phyloP scores from a whole-genome alignment of 192 early-diverging fungal genomes.

The Coemansia umbellata region DNA sequence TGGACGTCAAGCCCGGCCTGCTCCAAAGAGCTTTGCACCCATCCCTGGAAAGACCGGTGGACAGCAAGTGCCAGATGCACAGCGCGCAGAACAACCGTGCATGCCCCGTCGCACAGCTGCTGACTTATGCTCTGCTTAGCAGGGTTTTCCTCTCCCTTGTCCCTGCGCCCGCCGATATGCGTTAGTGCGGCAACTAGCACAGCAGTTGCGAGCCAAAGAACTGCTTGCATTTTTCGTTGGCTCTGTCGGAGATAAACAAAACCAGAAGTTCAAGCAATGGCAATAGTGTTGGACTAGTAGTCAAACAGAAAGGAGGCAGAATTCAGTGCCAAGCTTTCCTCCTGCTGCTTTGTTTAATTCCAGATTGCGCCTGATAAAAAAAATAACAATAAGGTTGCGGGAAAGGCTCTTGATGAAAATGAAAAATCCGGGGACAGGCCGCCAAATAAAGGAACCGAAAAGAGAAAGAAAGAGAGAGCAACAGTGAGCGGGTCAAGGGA shows the following conservation, averaged over 20 bases:
- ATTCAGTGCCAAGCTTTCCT: too few relatives aligned
- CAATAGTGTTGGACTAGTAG: not conserved
- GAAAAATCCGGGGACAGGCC: too few relatives aligned
- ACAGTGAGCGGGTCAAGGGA: too few relatives aligned
- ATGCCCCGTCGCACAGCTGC: constrained; percentile 26
- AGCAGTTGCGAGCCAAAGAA: constrained; percentile 11
- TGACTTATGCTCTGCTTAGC: constrained; percentile 12
- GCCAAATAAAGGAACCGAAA: too few relatives aligned
- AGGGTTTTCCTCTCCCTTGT: not conserved
- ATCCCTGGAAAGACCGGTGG: constrained; percentile 37
- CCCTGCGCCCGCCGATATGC: constrained; percentile 8
- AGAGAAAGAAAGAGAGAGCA: too few relatives aligned
- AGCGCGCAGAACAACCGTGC: constrained; percentile 21
- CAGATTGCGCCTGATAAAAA: too few relatives aligned
- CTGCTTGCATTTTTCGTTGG: constrained; percentile 10
- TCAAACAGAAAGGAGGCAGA: too few relatives aligned
- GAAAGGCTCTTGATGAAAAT: too few relatives aligned
- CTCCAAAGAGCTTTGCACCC: constrained; percentile 35
- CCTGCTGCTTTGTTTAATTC: too few relatives aligned
- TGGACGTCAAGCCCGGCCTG: constrained; percentile 40
- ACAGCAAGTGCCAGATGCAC: constrained; percentile 33
- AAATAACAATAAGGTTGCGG: too few relatives aligned
- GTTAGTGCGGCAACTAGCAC: constrained; percentile 25
- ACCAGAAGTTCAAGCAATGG: not conserved
- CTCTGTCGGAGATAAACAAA: too few relatives aligned